phyloP scores from a whole-genome alignment of 768 basidiomycete genomes.

The Suillus plorans region DNA sequence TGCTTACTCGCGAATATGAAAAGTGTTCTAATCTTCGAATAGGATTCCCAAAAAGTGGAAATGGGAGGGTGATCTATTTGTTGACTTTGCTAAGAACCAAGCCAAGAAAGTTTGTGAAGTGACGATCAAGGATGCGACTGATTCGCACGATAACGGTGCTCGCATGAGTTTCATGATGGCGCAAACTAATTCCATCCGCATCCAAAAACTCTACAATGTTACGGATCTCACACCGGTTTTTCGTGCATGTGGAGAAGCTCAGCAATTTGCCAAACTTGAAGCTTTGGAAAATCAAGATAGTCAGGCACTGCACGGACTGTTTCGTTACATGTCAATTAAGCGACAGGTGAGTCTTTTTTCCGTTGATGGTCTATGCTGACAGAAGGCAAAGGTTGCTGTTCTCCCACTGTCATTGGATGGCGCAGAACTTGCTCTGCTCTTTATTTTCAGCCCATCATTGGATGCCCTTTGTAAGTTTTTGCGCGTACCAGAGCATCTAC shows the following conservation, averaged over 20 bases:
- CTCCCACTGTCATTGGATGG: conserved; percentile 48
- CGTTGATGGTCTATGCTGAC: conserved; percentile 8
- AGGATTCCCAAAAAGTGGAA: conserved; percentile 64
- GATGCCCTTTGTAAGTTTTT: conserved; percentile 36
- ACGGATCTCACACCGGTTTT: conserved; percentile 48
- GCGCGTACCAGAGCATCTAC: conserved; percentile 37
- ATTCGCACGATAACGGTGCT: conserved; percentile 39
- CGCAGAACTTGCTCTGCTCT: conserved; percentile 47
- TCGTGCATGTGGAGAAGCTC: conserved; percentile 45
- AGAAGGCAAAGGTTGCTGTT: conserved; percentile 43
- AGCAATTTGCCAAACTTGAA: conserved; percentile 54
- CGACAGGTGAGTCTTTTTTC: conserved; percentile 42
- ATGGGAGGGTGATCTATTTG: conserved; percentile 60
- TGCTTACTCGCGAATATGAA: conserved; percentile 5
- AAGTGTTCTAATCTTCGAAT: conserved; percentile 8
- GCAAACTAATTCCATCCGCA: conserved; percentile 39
- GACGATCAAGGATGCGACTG: conserved; percentile 44
- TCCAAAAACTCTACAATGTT: conserved; percentile 49
- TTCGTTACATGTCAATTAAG: conserved; percentile 44
- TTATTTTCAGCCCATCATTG: conserved; percentile 51
- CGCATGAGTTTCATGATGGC: conserved; percentile 50
- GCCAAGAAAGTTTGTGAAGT: conserved; percentile 51
- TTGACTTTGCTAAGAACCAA: conserved; percentile 35
- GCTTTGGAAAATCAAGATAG: conserved; percentile 41
- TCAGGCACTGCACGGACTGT: conserved; percentile 40